Conservation (phyloP, 1,284 basidiomycete species). For the Heterobasidion annosum region DNA sequence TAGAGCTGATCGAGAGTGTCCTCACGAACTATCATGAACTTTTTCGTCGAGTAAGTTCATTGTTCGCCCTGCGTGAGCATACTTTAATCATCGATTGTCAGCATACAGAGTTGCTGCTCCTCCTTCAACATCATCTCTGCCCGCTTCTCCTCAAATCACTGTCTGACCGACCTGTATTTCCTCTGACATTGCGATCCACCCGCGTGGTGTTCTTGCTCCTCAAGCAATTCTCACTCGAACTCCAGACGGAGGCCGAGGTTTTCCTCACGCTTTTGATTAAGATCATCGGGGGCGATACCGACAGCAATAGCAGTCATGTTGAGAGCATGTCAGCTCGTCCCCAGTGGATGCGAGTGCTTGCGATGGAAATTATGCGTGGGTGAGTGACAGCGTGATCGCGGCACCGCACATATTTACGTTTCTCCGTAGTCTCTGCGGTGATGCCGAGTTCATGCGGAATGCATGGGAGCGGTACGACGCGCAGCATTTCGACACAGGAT, state of each 20-base stretch:
- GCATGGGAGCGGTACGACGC: constrained; percentile 81
- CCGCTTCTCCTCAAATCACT: constrained; percentile 82
- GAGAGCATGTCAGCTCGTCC: constrained; percentile 37
- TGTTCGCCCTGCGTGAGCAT: neutral
- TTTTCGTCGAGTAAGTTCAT: constrained; percentile 61
- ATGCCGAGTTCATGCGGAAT: constrained; percentile 72
- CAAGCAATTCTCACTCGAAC: constrained; percentile 82
- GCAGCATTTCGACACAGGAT: constrained; percentile 22
- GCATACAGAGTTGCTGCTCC: constrained; percentile 78
- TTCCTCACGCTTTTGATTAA: constrained; percentile 79
- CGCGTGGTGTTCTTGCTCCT: constrained; percentile 90
- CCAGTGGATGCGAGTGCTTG: constrained; percentile 82
- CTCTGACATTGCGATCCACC: constrained; percentile 83
- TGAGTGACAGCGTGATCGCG: constrained; percentile 15
- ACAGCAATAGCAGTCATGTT: constrained; percentile 26
- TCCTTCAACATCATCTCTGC: constrained; percentile 84
- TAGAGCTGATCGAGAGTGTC: constrained; percentile 95
- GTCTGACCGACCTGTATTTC: constrained; percentile 81
- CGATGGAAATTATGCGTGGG: constrained; percentile 90
- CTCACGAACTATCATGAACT: constrained; percentile 89
- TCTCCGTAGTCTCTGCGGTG: constrained; percentile 62
- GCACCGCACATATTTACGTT: constrained; percentile 1
- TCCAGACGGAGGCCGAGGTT: constrained; percentile 75
- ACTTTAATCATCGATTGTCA: constrained; percentile 19
- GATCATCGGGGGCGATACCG: constrained; percentile 65